Percentiles rank a stretch among this genome's conserved stretches.
Conservation (phyloP, 2,329 filamentous ascomycete genomes). For the Stagonosporopsis chrysanthemi region DNA sequence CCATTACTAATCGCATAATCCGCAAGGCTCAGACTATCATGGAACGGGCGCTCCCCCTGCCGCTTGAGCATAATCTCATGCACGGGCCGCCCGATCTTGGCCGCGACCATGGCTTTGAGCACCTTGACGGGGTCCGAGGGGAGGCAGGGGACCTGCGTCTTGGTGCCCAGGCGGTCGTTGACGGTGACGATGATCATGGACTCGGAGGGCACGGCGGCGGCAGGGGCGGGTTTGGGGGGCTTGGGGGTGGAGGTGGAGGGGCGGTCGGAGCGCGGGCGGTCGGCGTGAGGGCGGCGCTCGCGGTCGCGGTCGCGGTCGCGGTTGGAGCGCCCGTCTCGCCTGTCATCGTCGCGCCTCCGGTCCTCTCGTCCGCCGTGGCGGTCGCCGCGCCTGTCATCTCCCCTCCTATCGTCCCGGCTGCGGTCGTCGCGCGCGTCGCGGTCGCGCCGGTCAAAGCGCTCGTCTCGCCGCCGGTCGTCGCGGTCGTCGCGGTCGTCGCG, state of each 20-base stretch:
- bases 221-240: constrained; percentile 36
- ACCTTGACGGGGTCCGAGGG: constrained; percentile 82
- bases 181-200: constrained; percentile 94
- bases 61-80: constrained; percentile 92
- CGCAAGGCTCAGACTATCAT: constrained; percentile 84
- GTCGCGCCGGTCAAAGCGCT: neutral
- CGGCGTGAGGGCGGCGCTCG: constrained; percentile 1
- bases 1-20: constrained; percentile 96
- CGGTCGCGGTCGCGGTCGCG: constrained; percentile 12
- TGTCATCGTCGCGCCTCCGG: neutral
- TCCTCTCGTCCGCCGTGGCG: neutral
- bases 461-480: neutral
- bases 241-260: constrained; percentile 27
- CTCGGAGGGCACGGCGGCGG: constrained; percentile 55
- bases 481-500: constrained; percentile 48
- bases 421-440: neutral
- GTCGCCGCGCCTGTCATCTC: constrained; percentile 21
- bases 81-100: constrained; percentile 84
- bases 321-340: neutral
- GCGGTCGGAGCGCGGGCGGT: constrained; percentile 37
- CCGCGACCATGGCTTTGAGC: constrained; percentile 91
- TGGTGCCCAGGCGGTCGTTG: constrained; percentile 96
- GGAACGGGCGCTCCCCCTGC: constrained; percentile 92
- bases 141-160: constrained; percentile 89
- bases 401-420: constrained; percentile 13